Evolutionary conservation across 2,329 filamentous ascomycete species (phyloP).

Genomic region (Colletotrichum destructivum): DNA sequence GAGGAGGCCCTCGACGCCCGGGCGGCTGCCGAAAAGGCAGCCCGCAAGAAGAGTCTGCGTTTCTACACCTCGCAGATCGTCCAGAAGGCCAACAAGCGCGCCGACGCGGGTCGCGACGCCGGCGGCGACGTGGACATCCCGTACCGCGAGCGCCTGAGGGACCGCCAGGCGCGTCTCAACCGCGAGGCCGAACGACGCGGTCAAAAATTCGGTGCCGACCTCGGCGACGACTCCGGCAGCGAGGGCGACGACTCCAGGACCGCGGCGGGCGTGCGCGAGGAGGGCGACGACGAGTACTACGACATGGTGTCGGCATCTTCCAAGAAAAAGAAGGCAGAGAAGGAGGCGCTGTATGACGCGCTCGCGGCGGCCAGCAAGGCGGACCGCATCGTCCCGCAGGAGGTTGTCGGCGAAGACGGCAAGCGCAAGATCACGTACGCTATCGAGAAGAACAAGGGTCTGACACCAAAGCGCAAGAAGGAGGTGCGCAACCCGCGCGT

Average conservation of each 20-base stretch:
- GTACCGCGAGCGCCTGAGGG: constrained; percentile 88
- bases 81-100: constrained; percentile 91
- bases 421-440: constrained; percentile 94
- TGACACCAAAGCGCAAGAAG: constrained; percentile 92
- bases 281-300: constrained; percentile 85
- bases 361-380: constrained; percentile 74
- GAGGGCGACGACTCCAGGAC: constrained; percentile 76
- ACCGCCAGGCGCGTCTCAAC: constrained; percentile 88
- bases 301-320: constrained; percentile 83
- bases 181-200: constrained; percentile 90
- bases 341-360: constrained; percentile 70
- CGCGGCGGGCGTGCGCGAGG: constrained; percentile 65
- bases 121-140: constrained; percentile 89
- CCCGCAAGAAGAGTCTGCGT: constrained; percentile 90
- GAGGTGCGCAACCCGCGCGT: constrained; percentile 94
- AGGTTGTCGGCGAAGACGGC: constrained; percentile 83
- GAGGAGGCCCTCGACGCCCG: constrained; percentile 84
- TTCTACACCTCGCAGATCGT: constrained; percentile 99
- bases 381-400: constrained; percentile 75
- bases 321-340: constrained; percentile 82
- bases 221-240: constrained; percentile 71
- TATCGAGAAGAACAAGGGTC: constrained; percentile 98
- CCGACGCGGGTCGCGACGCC: constrained; percentile 78
- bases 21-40: constrained; percentile 88
- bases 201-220: constrained; percentile 75